These are phyloP conservation scores for Dipodascopsis uninucleata DNA, from an alignment of 805 yeast genomes.

Conservation along the genomic window DNA sequence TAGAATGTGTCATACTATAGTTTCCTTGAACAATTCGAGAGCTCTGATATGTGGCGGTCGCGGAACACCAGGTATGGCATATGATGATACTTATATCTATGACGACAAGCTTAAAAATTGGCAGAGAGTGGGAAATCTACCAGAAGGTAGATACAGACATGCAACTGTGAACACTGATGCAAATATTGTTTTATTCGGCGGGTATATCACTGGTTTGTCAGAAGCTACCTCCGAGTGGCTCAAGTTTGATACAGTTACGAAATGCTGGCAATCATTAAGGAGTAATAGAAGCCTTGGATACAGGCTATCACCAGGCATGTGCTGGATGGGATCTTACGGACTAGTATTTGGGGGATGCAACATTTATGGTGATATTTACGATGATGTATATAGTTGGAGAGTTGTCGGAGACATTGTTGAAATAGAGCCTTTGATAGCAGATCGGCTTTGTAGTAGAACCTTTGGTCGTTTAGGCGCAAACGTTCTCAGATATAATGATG, in stretches of 20 bases:
- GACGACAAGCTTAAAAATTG: constrained; percentile 36
- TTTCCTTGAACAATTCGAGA: constrained; percentile 34
- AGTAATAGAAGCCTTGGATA: constrained; percentile 28
- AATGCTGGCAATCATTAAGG: constrained; percentile 29
- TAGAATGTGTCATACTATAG: constrained; percentile 59
- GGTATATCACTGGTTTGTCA: constrained; percentile 3
- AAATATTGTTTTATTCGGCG: constrained; percentile 54
- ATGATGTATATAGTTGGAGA: constrained; percentile 25
- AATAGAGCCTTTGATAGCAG: constrained; percentile 40
- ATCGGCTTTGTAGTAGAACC: neutral
- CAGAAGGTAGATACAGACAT: constrained; percentile 53
- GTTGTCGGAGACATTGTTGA: constrained; percentile 28
- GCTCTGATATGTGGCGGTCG: constrained; percentile 63
- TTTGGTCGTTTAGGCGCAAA: constrained; percentile 24
- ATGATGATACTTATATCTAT: constrained; percentile 46
- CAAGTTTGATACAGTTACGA: constrained; percentile 8
- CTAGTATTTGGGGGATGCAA: constrained; percentile 49
- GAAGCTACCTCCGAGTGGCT: constrained; percentile 13
- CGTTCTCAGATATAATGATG: constrained; percentile 45
- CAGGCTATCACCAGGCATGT: constrained; percentile 39
- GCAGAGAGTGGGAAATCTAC: constrained; percentile 42
- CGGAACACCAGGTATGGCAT: constrained; percentile 50
- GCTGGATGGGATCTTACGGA: constrained; percentile 34
- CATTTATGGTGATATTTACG: constrained; percentile 12
- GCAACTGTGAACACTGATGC: constrained; percentile 36